Base-by-base conservation (phyloP, 805 yeast genomes). In the Saturnispora ahearnii region DNA sequence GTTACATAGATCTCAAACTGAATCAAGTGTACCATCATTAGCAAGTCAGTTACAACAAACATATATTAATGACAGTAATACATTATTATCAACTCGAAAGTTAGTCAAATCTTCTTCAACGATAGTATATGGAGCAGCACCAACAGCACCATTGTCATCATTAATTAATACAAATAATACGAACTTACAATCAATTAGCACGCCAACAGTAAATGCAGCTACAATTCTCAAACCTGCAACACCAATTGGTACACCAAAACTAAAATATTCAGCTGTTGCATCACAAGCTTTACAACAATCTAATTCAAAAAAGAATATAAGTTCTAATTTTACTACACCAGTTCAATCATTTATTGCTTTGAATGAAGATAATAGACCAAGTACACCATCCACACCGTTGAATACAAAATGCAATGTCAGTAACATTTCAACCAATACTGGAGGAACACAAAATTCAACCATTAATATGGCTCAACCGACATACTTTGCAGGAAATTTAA, bases 91-190 rank as follows among this genome's bases (percentile, higher is more conserved):
- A 29, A 51, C 52, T 33, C 50, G 43, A 29, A 51, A 50, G 9
- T 8, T 24, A 13, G 7, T 22, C 11, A 37, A 34, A 15, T 12
- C 36, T 26, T 21, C 49, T 18, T 13, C 44, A 33, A 28, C 36
- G 15, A 42, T 32, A 33, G 15, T 32, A 22, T 11, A 46, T 7
- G 31, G 38, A 13, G 11, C 46, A 15, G 29, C 47, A 6, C 18
- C 45, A 3, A 31, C 44, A 18, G 31, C 44, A 4, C 46, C 49
- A 15, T 28, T 29, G 30, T 18, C 43, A 18, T 34, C 28, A 59
- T 47, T 64, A 63, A 63, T 66, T 15, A 59, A 55, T 38, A 65
- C 61, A 29, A 41, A 44, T 7, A 30, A 53, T 31, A 33, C 51
- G 21, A 41, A 41, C 42, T 34, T 50, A 12, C 13, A 47, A 3